phyloP scores from a whole-genome alignment of 2,329 filamentous ascomycete species.

The Helotiales sp. region DNA sequence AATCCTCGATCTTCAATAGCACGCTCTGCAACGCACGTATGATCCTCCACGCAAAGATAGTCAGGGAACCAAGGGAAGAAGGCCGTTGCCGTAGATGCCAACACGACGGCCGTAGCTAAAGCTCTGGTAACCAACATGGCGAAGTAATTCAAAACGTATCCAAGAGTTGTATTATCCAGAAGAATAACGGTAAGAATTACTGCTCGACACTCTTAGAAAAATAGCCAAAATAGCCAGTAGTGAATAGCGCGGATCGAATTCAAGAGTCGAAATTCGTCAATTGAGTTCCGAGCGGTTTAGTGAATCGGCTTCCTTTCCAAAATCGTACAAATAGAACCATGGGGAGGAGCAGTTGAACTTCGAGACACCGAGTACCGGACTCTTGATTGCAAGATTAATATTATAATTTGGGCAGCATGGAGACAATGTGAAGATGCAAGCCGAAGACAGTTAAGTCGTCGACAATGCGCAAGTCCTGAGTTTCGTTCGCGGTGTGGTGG shows the following conservation, averaged over 20 bases:
- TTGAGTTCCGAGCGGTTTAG: conserved; percentile 15
- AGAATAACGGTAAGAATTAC: neutral
- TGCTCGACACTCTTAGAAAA: neutral
- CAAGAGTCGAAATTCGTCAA: neutral
- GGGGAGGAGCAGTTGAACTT: conserved; percentile 14
- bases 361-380: conserved; percentile 36
- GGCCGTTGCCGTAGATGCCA: conserved; percentile 32
- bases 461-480: conserved; percentile 33
- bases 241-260: neutral
- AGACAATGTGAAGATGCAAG: conserved; percentile 31
- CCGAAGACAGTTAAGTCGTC: conserved; percentile 42
- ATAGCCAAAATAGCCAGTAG: neutral
- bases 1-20: conserved; percentile 1
- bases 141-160: neutral
- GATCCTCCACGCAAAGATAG: conserved; percentile 33
- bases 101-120: conserved; percentile 21
- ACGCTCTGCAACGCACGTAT: conserved; percentile 17
- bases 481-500: neutral
- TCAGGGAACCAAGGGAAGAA: conserved; percentile 38
- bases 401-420: conserved; percentile 33
- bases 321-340: conserved; percentile 2
- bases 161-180: conserved; percentile 4
- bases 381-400: conserved; percentile 30
- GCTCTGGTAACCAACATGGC: conserved; percentile 31
- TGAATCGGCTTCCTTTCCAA: conserved; percentile 12